A percentile compares a stretch with the other conserved stretches of the same genome.
Evolutionary conservation across 2,329 filamentous ascomycete species (phyloP).

Genomic region (Phialemoniopsis sp.): DNA sequence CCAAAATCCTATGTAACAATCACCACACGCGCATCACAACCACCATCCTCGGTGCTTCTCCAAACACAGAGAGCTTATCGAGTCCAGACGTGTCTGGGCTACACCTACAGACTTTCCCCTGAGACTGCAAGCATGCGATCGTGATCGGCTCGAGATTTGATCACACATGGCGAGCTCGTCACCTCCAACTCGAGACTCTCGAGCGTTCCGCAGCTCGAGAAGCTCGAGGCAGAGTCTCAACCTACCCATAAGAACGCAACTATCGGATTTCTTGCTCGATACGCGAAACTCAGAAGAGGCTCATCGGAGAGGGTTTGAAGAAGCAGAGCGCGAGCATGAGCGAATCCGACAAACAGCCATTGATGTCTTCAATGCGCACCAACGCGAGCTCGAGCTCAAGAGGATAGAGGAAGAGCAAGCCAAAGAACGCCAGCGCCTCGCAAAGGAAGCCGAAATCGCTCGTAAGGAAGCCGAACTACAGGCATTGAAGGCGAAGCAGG

Average conservation of each 20-base stretch:
- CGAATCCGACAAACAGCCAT: slow-evolving; percentile 14
- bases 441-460: too few species aligned
- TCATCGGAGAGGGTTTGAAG: slow-evolving; percentile 20
- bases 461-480: slow-evolving; percentile 11
- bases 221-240: slow-evolving; percentile 4
- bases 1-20: too few species aligned
- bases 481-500: slow-evolving; percentile 22
- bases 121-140: too few species aligned
- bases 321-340: slow-evolving; percentile 20
- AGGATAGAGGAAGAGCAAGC: slow-evolving; percentile 23
- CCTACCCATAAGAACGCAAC: slow-evolving; percentile 8
- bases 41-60: too few species aligned
- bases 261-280: slow-evolving; percentile 19
- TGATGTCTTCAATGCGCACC: slow-evolving; percentile 14
- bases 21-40: too few species aligned
- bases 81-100: too few species aligned
- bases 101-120: too few species aligned
- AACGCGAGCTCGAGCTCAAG: slow-evolving; percentile 16
- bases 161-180: too few species aligned
- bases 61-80: too few species aligned
- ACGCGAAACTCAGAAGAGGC: slow-evolving; percentile 25
- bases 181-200: slow-evolving; percentile 1
- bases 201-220: background rate
- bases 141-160: too few species aligned
- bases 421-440: background rate